phyloP scores from a whole-genome alignment of 139 green algal genomes.

The Diplosphaera chodatii region DNA sequence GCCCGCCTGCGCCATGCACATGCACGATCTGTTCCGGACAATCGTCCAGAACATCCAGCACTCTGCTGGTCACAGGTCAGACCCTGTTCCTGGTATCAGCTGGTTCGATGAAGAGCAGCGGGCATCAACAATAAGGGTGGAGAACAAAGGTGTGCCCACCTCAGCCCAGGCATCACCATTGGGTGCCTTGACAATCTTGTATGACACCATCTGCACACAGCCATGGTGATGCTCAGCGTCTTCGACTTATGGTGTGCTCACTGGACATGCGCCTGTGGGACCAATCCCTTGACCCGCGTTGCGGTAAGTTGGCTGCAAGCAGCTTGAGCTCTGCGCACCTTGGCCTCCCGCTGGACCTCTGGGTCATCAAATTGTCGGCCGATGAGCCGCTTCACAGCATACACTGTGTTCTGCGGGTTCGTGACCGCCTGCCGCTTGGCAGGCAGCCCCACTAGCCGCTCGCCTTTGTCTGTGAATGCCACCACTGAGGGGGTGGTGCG shows the following conservation, averaged over 20 bases:
- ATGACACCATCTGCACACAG: constrained; percentile 87
- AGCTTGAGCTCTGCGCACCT: constrained; percentile 42
- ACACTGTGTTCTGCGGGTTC: constrained; percentile 96
- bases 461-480: constrained; percentile 96
- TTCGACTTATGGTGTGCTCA: too few relatives aligned
- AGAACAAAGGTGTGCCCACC: constrained; percentile 28
- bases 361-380: constrained; percentile 86
- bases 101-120: too few relatives aligned
- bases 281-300: too few relatives aligned
- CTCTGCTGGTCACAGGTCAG: too few relatives aligned
- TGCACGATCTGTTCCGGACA: not conserved
- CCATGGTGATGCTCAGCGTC: too few relatives aligned
- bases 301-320: too few relatives aligned
- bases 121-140: too few relatives aligned
- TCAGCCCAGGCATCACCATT: constrained; percentile 98
- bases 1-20: constrained; percentile 43
- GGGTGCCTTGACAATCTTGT: constrained; percentile 85
- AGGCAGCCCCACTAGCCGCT: constrained; percentile 87
- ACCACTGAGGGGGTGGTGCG: constrained; percentile 97
- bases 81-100: too few relatives aligned
- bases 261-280: too few relatives aligned
- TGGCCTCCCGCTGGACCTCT: constrained; percentile 87
- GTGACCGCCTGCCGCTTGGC: constrained; percentile 97
- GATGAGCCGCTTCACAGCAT: constrained; percentile 97
- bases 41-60: too few relatives aligned